Conservation (phyloP, 257 asterid species). For the Solanum peruvianum region DNA sequence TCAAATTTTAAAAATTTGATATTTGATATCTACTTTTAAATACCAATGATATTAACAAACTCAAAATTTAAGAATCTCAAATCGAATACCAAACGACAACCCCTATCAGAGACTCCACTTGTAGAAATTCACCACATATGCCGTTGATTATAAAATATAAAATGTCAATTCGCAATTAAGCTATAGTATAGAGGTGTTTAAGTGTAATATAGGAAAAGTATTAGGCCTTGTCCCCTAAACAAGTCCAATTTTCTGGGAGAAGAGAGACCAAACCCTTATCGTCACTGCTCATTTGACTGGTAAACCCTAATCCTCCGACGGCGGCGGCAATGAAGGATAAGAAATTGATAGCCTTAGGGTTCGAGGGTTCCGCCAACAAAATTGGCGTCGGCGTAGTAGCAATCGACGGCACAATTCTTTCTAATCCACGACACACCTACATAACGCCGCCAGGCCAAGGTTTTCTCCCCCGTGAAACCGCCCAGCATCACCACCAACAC, state of each 20-base stretch:
- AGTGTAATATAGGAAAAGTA: neutral
- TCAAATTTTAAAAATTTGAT: too few species aligned
- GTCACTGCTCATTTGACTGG: neutral
- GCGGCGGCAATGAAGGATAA: slow-evolving; percentile 33
- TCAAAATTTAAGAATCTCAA: too few species aligned
- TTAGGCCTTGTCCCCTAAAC: neutral
- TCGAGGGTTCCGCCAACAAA: slow-evolving; percentile 93
- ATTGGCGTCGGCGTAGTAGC: slow-evolving; percentile 80
- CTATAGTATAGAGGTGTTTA: neutral
- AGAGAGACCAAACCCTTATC: neutral
- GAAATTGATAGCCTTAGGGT: slow-evolving; percentile 58
- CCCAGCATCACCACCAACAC: slow-evolving; percentile 88
- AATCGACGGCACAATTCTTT: slow-evolving; percentile 64
- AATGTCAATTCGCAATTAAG: neutral
- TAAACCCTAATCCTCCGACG: neutral
- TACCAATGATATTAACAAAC: too few species aligned
- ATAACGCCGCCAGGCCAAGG: slow-evolving; percentile 98
- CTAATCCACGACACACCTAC: slow-evolving; percentile 92
- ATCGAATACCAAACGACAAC: fast-evolving
- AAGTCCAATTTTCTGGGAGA: neutral
- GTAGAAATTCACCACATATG: neutral
- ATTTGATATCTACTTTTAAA: too few species aligned
- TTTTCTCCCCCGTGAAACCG: slow-evolving; percentile 91
- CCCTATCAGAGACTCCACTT: fast-evolving
- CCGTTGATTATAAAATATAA: neutral